phyloP scores from a whole-genome alignment of 106 monocot genomes.

The Iris macrosiphon region DNA sequence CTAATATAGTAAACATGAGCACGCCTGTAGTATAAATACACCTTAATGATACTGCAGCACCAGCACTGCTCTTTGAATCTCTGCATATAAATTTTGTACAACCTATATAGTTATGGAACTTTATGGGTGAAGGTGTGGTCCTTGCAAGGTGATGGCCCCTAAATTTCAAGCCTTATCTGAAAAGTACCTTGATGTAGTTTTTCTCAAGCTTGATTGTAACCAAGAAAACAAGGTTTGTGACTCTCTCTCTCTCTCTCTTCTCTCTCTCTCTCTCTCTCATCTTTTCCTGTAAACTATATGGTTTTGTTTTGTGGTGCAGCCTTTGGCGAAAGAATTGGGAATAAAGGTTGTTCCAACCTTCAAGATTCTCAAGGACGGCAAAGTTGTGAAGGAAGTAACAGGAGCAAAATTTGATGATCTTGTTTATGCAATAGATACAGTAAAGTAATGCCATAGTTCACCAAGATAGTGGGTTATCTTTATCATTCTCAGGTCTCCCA shows the following conservation, averaged over 20 bases:
- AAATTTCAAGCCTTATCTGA: slow-evolving; percentile 57
- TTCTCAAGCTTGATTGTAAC: slow-evolving; percentile 92
- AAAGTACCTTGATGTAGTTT: slow-evolving; percentile 71
- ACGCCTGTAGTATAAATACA: too few relatives aligned
- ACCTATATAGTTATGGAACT: slow-evolving; percentile 1
- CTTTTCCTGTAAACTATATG: not conserved
- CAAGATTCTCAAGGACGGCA: slow-evolving; percentile 73
- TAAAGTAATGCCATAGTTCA: slow-evolving; percentile 33
- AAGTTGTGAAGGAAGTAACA: slow-evolving; percentile 77
- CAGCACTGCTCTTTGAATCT: too few relatives aligned
- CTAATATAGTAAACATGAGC: too few relatives aligned
- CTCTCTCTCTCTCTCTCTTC: slow-evolving; percentile 1
- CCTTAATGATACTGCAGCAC: too few relatives aligned
- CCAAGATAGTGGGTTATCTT: too few relatives aligned
- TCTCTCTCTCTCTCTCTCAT: not conserved
- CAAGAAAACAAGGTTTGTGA: slow-evolving; percentile 62
- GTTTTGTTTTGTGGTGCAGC: slow-evolving; percentile 22
- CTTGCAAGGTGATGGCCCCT: slow-evolving; percentile 84
- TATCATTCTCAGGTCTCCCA: too few relatives aligned
- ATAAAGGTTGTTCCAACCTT: slow-evolving; percentile 80
- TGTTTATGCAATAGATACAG: slow-evolving; percentile 51
- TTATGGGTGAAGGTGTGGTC: slow-evolving; percentile 65
- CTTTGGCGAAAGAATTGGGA: slow-evolving; percentile 74
- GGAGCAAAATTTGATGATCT: slow-evolving; percentile 83
- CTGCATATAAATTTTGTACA: too few relatives aligned